These are phyloP conservation scores for Brasenia schreberi DNA, from an alignment of 164 flowering plant genomes.

Conservation along the genomic window DNA sequence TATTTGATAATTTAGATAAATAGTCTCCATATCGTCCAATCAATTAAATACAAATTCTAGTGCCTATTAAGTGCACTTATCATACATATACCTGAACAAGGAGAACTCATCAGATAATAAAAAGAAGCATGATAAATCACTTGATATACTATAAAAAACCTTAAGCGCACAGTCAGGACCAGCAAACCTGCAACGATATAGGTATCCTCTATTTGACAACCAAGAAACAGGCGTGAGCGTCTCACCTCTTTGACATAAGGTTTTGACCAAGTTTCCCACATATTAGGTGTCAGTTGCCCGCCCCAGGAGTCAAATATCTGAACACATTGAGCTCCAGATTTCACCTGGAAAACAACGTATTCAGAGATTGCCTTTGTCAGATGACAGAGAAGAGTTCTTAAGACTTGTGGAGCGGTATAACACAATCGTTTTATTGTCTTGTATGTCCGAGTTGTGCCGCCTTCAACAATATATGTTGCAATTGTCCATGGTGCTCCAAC, in stretches of 20 bases:
- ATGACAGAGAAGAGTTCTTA: constrained; percentile 78
- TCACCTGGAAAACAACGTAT: constrained; percentile 73
- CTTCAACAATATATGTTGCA: constrained; percentile 90
- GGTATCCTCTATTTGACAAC: background rate
- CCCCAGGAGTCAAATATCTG: constrained; percentile 99
- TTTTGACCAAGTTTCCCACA: constrained; percentile 97
- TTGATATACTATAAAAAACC: too few relatives aligned
- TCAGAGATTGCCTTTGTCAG: constrained; percentile 70
- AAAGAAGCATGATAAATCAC: too few relatives aligned
- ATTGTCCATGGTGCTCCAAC: constrained; percentile 99
- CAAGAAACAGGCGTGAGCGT: background rate
- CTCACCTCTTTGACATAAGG: constrained; percentile 80
- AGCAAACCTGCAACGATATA: background rate
- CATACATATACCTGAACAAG: background rate
- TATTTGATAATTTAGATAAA: too few relatives aligned
- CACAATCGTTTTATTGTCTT: constrained; percentile 87
- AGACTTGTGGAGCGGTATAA: constrained; percentile 75
- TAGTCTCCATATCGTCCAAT: too few relatives aligned
- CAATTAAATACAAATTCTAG: too few relatives aligned
- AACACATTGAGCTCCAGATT: constrained; percentile 89
- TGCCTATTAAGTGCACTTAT: too few relatives aligned
- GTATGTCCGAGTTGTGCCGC: constrained; percentile 89
- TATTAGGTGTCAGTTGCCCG: constrained; percentile 84
- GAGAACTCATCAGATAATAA: background rate
- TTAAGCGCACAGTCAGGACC: background rate